phyloP scores from a whole-genome alignment of 768 basidiomycete genomes.

The Auricularia auricula-judae region DNA sequence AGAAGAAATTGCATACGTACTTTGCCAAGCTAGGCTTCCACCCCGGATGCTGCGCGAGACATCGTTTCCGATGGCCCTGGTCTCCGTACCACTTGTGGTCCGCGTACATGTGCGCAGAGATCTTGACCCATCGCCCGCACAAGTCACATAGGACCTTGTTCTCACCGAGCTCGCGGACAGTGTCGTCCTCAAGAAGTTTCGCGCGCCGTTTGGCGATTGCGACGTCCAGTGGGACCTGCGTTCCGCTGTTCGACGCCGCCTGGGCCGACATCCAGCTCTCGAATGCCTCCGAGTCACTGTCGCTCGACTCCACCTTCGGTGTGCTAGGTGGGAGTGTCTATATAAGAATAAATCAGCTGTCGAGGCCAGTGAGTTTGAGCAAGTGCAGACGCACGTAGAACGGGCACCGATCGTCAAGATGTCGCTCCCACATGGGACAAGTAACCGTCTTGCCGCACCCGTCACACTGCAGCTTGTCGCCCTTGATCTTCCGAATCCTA shows the following conservation, averaged over 20 bases:
- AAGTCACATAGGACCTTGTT: not conserved
- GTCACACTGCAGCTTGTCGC: not conserved
- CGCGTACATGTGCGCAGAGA: not conserved
- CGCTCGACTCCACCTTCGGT: not conserved
- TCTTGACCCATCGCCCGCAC: not conserved
- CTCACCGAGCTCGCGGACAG: not conserved
- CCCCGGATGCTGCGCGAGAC: not conserved
- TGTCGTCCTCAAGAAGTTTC: not conserved
- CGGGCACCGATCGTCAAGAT: not conserved
- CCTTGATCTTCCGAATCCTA: not conserved
- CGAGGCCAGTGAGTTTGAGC: not conserved
- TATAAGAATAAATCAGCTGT: not conserved
- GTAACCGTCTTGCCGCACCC: conserved; percentile 8
- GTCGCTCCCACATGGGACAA: conserved; percentile 5
- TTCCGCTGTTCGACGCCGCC: not conserved
- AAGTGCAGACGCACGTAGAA: no score
- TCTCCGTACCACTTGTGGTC: not conserved
- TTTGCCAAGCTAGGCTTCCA: no score
- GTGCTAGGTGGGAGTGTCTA: not conserved
- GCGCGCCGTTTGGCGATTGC: not conserved
- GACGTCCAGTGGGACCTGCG: not conserved
- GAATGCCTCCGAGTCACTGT: not conserved
- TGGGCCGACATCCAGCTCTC: not conserved
- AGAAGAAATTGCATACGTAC: no score
- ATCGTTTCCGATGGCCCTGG: not conserved